Evolutionary conservation across 2,329 filamentous ascomycete genomes (phyloP).

Genomic region (Fusarium redolens): DNA sequence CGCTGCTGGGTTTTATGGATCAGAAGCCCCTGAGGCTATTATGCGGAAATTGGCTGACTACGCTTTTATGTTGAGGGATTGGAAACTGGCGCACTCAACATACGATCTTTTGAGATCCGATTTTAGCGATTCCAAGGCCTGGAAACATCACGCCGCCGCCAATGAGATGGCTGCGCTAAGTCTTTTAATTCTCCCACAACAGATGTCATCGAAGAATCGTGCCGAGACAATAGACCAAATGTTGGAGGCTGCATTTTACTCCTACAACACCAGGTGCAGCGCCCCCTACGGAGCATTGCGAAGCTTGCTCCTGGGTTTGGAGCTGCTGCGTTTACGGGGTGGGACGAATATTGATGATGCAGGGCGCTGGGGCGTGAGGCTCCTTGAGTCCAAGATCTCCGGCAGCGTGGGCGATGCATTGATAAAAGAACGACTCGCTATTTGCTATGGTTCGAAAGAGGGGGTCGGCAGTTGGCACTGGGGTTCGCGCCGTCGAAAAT

Average conservation of each 20-base stretch:
- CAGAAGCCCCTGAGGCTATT: conserved; percentile 86
- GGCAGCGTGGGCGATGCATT: conserved; percentile 83
- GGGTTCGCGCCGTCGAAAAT: conserved; percentile 83
- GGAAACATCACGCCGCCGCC: conserved; percentile 92
- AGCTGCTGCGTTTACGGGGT: conserved; percentile 84
- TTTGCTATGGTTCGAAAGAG: conserved; percentile 82
- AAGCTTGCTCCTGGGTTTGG: conserved; percentile 78
- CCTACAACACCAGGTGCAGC: conserved; percentile 86
- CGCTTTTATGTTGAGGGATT: conserved; percentile 96
- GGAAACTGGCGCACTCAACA: conserved; percentile 89
- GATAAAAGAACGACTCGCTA: conserved; percentile 85
- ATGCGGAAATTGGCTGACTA: conserved; percentile 96
- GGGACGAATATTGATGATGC: conserved; percentile 87
- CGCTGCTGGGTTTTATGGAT: conserved; percentile 80
- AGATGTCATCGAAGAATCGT: conserved; percentile 78
- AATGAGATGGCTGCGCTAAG: conserved; percentile 96
- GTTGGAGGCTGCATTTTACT: conserved; percentile 91
- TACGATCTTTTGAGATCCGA: conserved; percentile 92
- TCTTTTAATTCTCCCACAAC: conserved; percentile 80
- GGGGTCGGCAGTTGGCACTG: conserved; percentile 74
- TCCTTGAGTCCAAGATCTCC: conserved; percentile 82
- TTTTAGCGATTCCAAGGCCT: conserved; percentile 95
- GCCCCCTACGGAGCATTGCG: conserved; percentile 84
- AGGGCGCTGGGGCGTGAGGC: conserved; percentile 82
- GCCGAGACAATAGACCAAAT: conserved; percentile 86